A percentile compares a stretch with the other conserved stretches of the same genome.
Conservation (phyloP, 345 rosid genomes). For the Balakata baccata region DNA sequence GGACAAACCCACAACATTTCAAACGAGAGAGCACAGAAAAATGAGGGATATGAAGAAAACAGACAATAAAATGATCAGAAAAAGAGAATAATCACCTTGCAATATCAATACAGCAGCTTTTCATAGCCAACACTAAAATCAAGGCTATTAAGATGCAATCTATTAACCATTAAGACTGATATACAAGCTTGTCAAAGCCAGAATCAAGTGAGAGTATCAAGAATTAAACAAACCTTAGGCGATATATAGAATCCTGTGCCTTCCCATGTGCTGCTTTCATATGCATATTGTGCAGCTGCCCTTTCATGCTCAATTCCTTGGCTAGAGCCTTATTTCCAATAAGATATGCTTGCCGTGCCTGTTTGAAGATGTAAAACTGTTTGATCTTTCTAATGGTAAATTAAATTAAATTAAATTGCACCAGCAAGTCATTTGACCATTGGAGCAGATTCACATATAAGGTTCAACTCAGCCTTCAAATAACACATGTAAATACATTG, state of each 20-base stretch:
- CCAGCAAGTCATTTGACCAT: neutral
- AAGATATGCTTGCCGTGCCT: constrained; percentile 91
- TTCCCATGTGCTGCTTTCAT: constrained; percentile 98
- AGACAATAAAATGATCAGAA: neutral
- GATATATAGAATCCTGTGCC: constrained; percentile 93
- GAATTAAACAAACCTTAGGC: constrained; percentile 66
- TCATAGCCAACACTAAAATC: neutral
- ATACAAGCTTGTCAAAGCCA: neutral
- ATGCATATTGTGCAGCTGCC: constrained; percentile 82
- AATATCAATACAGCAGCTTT: neutral
- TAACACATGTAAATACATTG: neutral
- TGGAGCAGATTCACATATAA: constrained; percentile 10
- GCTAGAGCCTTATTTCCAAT: constrained; percentile 91
- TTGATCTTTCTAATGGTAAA: neutral
- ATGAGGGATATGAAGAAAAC: neutral
- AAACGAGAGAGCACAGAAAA: neutral
- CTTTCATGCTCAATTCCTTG: constrained; percentile 88
- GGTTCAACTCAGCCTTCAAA: neutral
- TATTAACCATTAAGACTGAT: neutral
- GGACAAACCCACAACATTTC: neutral
- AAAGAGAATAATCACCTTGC: neutral
- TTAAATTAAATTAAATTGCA: neutral
- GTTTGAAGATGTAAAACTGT: constrained; percentile 21
- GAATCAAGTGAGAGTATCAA: constrained; percentile 14
- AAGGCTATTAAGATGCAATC: neutral